Base-by-base conservation (phyloP, 352 stramenopile species). In the Thalassiosira livingstoniorum region DNA sequence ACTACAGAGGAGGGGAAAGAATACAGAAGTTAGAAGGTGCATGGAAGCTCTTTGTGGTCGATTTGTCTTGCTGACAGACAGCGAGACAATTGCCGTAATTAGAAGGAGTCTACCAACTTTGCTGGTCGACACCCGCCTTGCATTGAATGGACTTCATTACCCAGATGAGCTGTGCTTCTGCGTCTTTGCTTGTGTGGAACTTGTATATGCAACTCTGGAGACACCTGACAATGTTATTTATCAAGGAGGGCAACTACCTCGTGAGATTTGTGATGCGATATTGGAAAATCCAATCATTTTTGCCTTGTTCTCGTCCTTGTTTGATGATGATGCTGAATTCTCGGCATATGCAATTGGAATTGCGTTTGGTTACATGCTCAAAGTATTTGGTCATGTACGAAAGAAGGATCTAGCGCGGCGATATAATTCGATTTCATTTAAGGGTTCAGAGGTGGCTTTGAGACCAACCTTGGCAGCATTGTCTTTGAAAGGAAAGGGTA, bases 301-400 rank as follows among this genome's bases (percentile, higher is more conserved):
- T 43, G 15, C 1, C 23, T 1, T 67, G 29, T 83, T 83, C 61
- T 29, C 18, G 42, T 51, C 34, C 61, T 32, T 83, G 0, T 83
- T 78, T 66, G 31, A 53, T 57, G 23, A 39, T 1, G 35, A 23
- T 2, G 13, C 3, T 2, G 0, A 57, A 18, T 83, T 83, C 42
- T 3, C 13, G 27, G 27, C 58, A 11, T 65, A 77, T 10, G 67
- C 47, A 47, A 71, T 83, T 0, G 0, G n/a, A 18, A 35, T 32
- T 4, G 35, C 57, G 21, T n/a, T 83, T 2, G 5, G 10, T 3
- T 83, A 78, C 37, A 74, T 74, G 27, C 35, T 83, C 21, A 66
- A 66, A 35, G 66, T 78, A 15, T 83, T 74, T 66, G 63, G 55
- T 11, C 77, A 83, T 51, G 45, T 83, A 11, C 37, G 75, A 4